Base-by-base conservation (phyloP, 2,329 filamentous ascomycete species). In the Pyricularia sp. region DNA sequence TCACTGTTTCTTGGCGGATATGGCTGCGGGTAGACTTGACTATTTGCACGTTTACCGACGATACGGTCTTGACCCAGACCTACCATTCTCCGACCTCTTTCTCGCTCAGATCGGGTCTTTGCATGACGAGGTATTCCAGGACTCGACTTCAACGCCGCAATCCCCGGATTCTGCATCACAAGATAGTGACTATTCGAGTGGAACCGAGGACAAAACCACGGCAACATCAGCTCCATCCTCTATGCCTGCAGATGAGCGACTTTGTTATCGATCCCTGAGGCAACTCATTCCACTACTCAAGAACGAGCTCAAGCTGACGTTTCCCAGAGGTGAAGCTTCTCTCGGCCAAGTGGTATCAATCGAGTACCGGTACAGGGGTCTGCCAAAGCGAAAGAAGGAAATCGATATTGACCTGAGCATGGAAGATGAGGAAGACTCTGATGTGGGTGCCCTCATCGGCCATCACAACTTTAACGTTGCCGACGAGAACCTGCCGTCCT, bases 1-100 rank as follows among this genome's bases (percentile, higher is more conserved):
- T 76, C 93, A 94, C 72, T 89, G 89, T 30, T 88, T 98, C 68
- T 83, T 99, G n/a, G 87, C 89, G 11, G 85, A 89, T 2, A 87
- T 98, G 74, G 92, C 90, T 0, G 84, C 87, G 0, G 90, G 90
- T 66, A 84, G 85, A 9, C 83, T 97, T 0, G 86, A 93, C 69
- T 92, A 93, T 50, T 78, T 86, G 25, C 79, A 83, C 0, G 82
- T 98, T 0, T 88, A 94, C 69, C 77, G 82, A 7, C 89, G 93
- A 0, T 96, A 97, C 73, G 82, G 84, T 0, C 81, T 97, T 9
- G 83, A 92, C 33, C 78, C 87, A 0, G 80, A 90, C 17, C 83
- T 83, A 3, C 76, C 83, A 0, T 96, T 98, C 76, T 93, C 92
- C 0, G 91, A 96, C 73, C 80, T 81, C 0, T 97, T 98, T 74